Percentiles rank a stretch among this genome's conserved stretches.
Evolutionary conservation across 177 flowering plant species (phyloP).

Genomic region (Vitis hybrid): DNA sequence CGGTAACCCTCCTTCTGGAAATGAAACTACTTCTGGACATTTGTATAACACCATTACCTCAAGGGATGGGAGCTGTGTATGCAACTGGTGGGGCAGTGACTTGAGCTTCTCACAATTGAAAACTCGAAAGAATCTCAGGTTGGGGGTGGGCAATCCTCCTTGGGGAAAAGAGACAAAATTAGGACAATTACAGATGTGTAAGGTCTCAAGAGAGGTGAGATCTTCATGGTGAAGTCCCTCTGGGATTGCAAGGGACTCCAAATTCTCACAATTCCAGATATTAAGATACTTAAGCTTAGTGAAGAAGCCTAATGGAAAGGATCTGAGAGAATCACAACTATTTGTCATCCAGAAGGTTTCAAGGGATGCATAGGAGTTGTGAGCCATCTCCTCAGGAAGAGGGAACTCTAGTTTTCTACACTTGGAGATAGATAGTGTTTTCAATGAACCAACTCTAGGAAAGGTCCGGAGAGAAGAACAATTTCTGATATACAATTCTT

Average conservation of each 20-base stretch:
- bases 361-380: background rate
- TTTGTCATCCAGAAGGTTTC: background rate
- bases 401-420: slow-evolving; percentile 11
- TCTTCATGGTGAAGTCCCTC: background rate
- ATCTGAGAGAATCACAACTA: slow-evolving; percentile 12
- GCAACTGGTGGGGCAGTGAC: no score
- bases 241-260: slow-evolving; percentile 3
- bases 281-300: slow-evolving; percentile 5
- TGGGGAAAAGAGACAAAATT: no score
- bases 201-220: no score
- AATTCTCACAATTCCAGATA: background rate
- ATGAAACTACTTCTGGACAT: no score
- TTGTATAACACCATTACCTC: no score
- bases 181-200: no score
- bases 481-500: background rate
- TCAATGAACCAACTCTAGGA: no score
- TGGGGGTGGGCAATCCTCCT: no score
- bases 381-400: background rate
- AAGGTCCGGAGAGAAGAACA: background rate
- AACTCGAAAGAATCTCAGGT: no score
- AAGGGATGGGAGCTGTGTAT: no score
- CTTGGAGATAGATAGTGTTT: background rate
- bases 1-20: no score
- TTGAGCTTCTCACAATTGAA: no score
- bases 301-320: slow-evolving; percentile 12